A percentile compares a stretch with the other conserved stretches of the same genome.
Evolutionary conservation across 257 asterid genomes (phyloP).

Genomic region (Nemophila menziesii): DNA sequence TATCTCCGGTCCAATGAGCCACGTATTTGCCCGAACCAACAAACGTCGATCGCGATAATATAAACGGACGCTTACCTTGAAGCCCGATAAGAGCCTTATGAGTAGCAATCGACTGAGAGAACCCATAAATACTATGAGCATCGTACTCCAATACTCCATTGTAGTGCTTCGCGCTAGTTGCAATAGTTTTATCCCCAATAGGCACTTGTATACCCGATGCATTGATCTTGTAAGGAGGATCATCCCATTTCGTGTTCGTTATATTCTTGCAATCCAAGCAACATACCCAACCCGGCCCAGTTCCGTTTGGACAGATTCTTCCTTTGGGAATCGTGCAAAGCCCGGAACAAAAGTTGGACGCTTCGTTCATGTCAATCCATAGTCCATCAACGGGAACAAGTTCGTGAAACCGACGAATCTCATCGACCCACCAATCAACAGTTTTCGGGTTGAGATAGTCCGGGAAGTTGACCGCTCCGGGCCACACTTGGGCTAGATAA

Average conservation of each 20-base stretch:
- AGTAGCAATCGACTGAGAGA: constrained; percentile 71
- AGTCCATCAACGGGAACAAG: constrained; percentile 89
- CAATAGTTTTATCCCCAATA: constrained; percentile 78
- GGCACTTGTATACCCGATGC: constrained; percentile 72
- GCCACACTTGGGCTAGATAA: constrained; percentile 91
- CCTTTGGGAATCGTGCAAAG: constrained; percentile 67
- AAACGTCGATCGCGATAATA: constrained; percentile 61
- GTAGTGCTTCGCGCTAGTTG: constrained; percentile 70
- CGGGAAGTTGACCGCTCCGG: constrained; percentile 90
- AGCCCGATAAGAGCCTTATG: constrained; percentile 64
- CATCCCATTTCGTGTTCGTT: constrained; percentile 76
- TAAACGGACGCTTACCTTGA: constrained; percentile 79
- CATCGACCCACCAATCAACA: constrained; percentile 86
- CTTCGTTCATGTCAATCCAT: constrained; percentile 97
- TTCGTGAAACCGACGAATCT: constrained; percentile 64
- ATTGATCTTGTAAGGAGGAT: constrained; percentile 90
- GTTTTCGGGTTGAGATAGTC: constrained; percentile 85
- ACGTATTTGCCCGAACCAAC: constrained; percentile 83
- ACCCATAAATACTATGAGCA: constrained; percentile 86
- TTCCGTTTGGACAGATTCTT: constrained; percentile 58
- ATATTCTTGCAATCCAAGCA: constrained; percentile 84
- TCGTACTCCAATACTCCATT: constrained; percentile 82
- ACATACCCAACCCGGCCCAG: constrained; percentile 86
- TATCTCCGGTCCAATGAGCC: constrained; percentile 98
- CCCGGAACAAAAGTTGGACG: constrained; percentile 69